Conservation (phyloP, 2,329 filamentous ascomycete genomes). For the Alternaria burnsii region DNA sequence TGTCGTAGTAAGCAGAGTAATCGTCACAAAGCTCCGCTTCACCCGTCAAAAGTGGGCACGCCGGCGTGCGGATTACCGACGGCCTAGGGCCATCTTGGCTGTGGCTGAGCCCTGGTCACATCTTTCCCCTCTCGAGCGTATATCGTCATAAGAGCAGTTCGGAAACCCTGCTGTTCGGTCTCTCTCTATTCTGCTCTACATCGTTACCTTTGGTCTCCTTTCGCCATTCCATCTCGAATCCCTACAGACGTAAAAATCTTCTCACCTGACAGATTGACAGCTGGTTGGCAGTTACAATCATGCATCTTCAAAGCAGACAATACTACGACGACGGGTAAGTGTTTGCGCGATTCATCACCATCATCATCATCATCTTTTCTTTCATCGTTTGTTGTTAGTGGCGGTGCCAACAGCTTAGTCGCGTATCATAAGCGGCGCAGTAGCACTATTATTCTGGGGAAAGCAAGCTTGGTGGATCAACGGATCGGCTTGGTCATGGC, state of each 20-base stretch:
- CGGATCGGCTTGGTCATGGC: slow-evolving; percentile 1
- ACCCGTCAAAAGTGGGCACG: neutral
- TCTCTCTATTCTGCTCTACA: slow-evolving; percentile 2
- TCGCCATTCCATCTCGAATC: neutral
- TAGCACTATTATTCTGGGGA: slow-evolving; percentile 6
- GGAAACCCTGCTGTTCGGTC: slow-evolving; percentile 1
- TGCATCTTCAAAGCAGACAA: slow-evolving; percentile 34
- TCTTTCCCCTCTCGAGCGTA: slow-evolving; percentile 16
- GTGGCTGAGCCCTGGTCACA: slow-evolving; percentile 23
- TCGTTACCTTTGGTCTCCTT: slow-evolving; percentile 16
- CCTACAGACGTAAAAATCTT: slow-evolving; percentile 4
- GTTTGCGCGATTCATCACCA: neutral
- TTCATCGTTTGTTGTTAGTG: slow-evolving; percentile 4
- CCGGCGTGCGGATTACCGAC: neutral
- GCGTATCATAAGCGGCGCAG: slow-evolving; percentile 1
- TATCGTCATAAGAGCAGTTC: slow-evolving; percentile 18
- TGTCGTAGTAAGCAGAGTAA: neutral
- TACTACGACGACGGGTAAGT: slow-evolving; percentile 32
- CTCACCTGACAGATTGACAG: neutral
- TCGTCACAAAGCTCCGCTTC: slow-evolving; percentile 9
- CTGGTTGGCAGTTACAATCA: neutral
- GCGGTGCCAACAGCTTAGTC: slow-evolving; percentile 8
- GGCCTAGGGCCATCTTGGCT: slow-evolving; percentile 11
- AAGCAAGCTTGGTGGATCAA: slow-evolving; percentile 12
- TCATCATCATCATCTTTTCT: neutral